Percentiles rank a stretch among this genome's conserved stretches.
phyloP scores from a whole-genome alignment of 139 green algal genomes.

The Coccomyxa sp. region DNA sequence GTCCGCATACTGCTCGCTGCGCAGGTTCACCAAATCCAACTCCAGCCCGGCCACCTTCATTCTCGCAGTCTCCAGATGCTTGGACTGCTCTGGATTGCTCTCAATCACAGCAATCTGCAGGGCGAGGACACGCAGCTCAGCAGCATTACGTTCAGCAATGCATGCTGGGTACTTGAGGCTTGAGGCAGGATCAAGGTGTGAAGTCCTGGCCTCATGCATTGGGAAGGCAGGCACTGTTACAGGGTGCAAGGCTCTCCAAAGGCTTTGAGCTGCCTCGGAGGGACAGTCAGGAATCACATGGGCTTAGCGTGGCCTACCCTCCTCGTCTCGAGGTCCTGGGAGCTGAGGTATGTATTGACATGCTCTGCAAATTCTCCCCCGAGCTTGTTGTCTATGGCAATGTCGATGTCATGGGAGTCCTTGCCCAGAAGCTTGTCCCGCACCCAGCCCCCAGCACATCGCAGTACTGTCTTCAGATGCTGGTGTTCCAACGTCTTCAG shows the following conservation, averaged over 20 bases:
- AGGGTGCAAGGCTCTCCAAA: too few relatives aligned
- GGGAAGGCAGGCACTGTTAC: too few relatives aligned
- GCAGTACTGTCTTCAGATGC: conserved; percentile 33
- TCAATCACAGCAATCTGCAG: conserved; percentile 81
- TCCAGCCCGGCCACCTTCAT: conserved; percentile 66
- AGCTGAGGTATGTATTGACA: conserved; percentile 78
- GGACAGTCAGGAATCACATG: neutral
- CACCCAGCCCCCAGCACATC: conserved; percentile 95
- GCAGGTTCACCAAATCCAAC: conserved; percentile 97
- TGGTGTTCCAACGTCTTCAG: neutral
- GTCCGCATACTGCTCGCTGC: conserved; percentile 87
- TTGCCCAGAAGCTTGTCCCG: conserved; percentile 91
- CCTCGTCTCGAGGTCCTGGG: conserved; percentile 22
- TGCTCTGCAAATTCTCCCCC: conserved; percentile 47
- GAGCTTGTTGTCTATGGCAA: conserved; percentile 90
- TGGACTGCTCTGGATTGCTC: conserved; percentile 95
- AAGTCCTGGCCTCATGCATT: neutral
- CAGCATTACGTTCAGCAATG: neutral
- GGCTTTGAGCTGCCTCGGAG: too few relatives aligned
- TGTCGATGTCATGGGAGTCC: conserved; percentile 95
- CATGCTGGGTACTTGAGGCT: neutral
- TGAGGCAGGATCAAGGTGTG: neutral
- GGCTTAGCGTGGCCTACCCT: neutral
- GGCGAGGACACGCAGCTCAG: neutral
- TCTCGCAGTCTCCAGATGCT: conserved; percentile 96